Evolutionary conservation across 495 filamentous ascomycete genomes (phyloP), one percentile per base, ranked within the genome.

Genomic region (Penicillium lividum): DNA sequence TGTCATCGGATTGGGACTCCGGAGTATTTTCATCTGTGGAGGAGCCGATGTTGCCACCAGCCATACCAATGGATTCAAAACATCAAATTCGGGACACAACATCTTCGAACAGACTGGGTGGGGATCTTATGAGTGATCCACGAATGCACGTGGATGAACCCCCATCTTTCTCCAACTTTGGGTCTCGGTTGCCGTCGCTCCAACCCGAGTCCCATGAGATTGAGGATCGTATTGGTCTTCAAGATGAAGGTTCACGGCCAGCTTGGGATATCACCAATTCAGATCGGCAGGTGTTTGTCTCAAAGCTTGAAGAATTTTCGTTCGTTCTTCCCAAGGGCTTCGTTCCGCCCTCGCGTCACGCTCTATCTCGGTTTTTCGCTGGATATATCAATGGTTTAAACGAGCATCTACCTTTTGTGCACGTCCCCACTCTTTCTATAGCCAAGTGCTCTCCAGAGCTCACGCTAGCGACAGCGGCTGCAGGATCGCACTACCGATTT

Each of bases 101-200:
- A 3, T 54, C 60, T 13, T 34, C 59, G 5, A 46, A 62, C n/a
- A 71, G 73, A 53, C 65, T 77, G 6, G 73, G 73, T 10, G 64
- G 67, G 1, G 74, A 80, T 52, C 38, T 74, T 0, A 67, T 77
- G 63, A 70, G 65, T 53, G 77, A 80, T 45, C 57, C 68, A 15
- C 71, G 77, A 58, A 60, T 56, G 9, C 58, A 65, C 3, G 67
- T 70, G 5, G 77, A 80, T 51, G 77, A 80, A 7, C 65, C 66
- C 25, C 77, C 77, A 9, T 80, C 85, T 2, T 79, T 84, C 18
- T 88, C 85, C 9, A 82, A 85, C 47, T 87, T 89, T 57, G 86
- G 86, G 0, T 90, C 87, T 3, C 78, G 88, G 42, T 80, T 89
- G 44, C 85, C 86, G 1, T 90, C 87, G 6, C 68, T 89, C 40